These are phyloP conservation scores for Corylus americana DNA, from an alignment of 306 rosid species.

Conservation along the genomic window DNA sequence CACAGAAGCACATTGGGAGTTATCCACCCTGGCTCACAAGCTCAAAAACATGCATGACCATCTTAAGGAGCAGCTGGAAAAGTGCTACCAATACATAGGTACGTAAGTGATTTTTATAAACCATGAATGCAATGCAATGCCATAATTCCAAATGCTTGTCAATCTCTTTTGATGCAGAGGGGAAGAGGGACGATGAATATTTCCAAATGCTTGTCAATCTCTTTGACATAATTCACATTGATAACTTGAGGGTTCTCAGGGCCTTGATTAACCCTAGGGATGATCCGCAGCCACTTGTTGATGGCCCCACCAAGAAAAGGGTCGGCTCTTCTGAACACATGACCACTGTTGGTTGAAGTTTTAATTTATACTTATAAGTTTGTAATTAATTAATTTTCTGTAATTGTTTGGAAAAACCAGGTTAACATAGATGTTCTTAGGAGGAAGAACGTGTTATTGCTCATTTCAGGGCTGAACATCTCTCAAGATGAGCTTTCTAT, in stretches of 20 bases:
- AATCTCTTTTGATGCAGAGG: conserved; percentile 47
- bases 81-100: conserved; percentile 48
- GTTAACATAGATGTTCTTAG: conserved; percentile 57
- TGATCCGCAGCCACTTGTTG: conserved; percentile 53
- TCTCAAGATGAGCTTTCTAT: conserved; percentile 51
- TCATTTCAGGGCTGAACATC: conserved; percentile 57
- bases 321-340: conserved; percentile 36
- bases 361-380: background rate
- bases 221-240: conserved; percentile 43
- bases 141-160: conserved; percentile 31
- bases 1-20: conserved; percentile 61
- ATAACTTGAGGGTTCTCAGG: conserved; percentile 65
- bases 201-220: conserved; percentile 38
- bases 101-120: conserved; percentile 3
- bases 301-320: conserved; percentile 55
- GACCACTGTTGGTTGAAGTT: background rate
- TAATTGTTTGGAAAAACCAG: conserved; percentile 41
- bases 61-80: conserved; percentile 49
- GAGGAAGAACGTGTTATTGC: conserved; percentile 64
- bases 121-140: background rate
- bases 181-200: conserved; percentile 50
- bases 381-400: background rate
- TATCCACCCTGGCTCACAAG: conserved; percentile 61
- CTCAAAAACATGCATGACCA: conserved; percentile 51
- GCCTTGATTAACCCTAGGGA: conserved; percentile 53